Base-by-base conservation (phyloP, 2,329 filamentous ascomycete genomes). In the Aureobasidium musti region DNA sequence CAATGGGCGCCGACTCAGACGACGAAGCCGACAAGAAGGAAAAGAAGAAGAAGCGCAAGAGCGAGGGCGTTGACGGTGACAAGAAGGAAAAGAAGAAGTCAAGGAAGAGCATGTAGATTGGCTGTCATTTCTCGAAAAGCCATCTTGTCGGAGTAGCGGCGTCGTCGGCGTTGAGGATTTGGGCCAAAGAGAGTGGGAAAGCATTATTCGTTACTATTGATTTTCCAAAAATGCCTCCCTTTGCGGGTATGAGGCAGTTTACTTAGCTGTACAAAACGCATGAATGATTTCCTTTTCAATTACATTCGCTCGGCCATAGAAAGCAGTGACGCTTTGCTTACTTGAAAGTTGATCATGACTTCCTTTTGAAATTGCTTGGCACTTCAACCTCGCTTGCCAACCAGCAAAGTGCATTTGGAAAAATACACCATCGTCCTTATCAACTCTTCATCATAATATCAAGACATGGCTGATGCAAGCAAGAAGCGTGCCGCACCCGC, bases 1-100 rank as follows among this genome's bases (percentile, higher is more conserved):
- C 68, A 26, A 69, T 53, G 30, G 69, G 65, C 56, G 69, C 66
- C 59, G 73, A 72, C 45, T 76, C 79, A 35, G 77, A 82, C 72
- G 66, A 68, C 19, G 64, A 63, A 54, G 69, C 65, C n/a, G 67
- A 23, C 23, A 66, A 69, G 49, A 70, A 69, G 61, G 57, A 70
- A 37, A 68, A 71, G 67, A 69, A 70, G 66, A 69, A 73, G 68
- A 70, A 72, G 69, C 63, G 68, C 30, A 72, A 71, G 65, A 63
- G 61, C 59, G 68, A 67, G 39, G 65, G 68, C 59, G 70, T 41
- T 39, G 67, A 66, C 33, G 68, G 54, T 66, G 69, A 67, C 45
- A 68, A 71, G 71, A 71, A 73, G 69, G 69, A 74, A 65, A 74
- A 74, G 67, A 72, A 71, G 33, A 67, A 67, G 50, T 63, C 68